Base-by-base conservation (phyloP, 1,139 yeast genomes). In the Kurtzmaniella natalensis region DNA sequence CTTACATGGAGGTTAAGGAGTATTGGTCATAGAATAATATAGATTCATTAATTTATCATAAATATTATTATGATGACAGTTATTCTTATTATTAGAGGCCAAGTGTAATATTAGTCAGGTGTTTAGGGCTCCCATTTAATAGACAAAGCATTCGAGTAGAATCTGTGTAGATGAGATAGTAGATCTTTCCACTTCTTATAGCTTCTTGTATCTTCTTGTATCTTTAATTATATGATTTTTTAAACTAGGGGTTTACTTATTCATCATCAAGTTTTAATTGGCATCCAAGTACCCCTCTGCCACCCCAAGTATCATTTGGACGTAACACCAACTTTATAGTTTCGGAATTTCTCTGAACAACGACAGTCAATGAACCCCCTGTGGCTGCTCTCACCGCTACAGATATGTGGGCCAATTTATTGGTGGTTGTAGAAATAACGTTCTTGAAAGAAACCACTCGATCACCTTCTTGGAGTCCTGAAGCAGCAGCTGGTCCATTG, bases 1-100 rank as follows among this genome's bases (percentile, higher is more conserved):
- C 3, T 67, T 92, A 41, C 98, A 92, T 50, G 98, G 98, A 10
- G 98, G 98, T 33, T 89, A 61, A 57, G 13, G n/a, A n/a, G n/a
- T n/a, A n/a, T n/a, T n/a, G n/a, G n/a, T n/a, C n/a, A n/a, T n/a
- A n/a, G n/a, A n/a, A n/a, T n/a, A n/a, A n/a, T n/a, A n/a, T n/a
- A n/a, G n/a, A n/a, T n/a, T n/a, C n/a, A n/a, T n/a, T n/a, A n/a
- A n/a, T n/a, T n/a, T n/a, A n/a, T n/a, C n/a, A n/a, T n/a, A n/a
- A n/a, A n/a, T n/a, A n/a, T n/a, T n/a, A n/a, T n/a, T n/a, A n/a
- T n/a, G n/a, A n/a, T n/a, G n/a, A n/a, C n/a, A n/a, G n/a, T n/a
- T n/a, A n/a, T n/a, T n/a, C n/a, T n/a, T n/a, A n/a, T n/a, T n/a
- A n/a, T n/a, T n/a, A n/a, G n/a, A n/a, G n/a, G n/a, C n/a, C n/a